phyloP scores from a whole-genome alignment of 345 rosid genomes.

The Gossypioides kirkii region DNA sequence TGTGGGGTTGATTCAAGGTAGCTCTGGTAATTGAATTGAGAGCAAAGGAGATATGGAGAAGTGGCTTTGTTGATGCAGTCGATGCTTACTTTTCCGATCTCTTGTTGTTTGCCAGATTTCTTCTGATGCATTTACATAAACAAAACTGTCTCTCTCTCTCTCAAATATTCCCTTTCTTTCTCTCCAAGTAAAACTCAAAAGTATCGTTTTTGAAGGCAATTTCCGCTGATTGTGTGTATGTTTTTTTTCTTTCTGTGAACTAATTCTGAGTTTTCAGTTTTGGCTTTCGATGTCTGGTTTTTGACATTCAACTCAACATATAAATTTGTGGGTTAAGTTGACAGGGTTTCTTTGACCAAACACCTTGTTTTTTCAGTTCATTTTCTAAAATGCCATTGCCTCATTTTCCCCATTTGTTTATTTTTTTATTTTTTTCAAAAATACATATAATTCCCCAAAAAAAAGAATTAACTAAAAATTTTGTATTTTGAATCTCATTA shows the following conservation, averaged over 20 bases:
- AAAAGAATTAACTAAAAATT: neutral
- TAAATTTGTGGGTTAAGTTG: slow-evolving; percentile 5
- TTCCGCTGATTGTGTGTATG: neutral
- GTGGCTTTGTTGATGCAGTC: slow-evolving; percentile 11
- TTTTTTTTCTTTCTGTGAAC: neutral
- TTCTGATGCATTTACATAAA: slow-evolving; percentile 43
- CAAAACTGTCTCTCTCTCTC: neutral
- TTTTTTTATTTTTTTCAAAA: neutral
- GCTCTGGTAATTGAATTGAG: neutral
- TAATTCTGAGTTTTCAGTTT: neutral
- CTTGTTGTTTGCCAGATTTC: slow-evolving; percentile 29
- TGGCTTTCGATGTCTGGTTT: neutral
- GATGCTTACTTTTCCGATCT: slow-evolving; percentile 40
- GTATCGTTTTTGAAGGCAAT: neutral
- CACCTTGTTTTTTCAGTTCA: neutral
- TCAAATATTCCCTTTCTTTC: neutral
- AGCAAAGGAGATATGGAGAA: slow-evolving; percentile 15
- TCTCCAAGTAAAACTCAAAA: neutral
- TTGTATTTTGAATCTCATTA: neutral
- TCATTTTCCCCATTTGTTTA: neutral
- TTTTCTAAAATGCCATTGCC: slow-evolving; percentile 21
- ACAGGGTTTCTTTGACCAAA: neutral
- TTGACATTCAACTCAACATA: neutral
- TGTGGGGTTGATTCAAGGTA: slow-evolving; percentile 11
- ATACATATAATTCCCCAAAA: too few relatives aligned